Evolutionary conservation across 176 grass and related monocot species (phyloP).

Genomic region (Stipa capillata): DNA sequence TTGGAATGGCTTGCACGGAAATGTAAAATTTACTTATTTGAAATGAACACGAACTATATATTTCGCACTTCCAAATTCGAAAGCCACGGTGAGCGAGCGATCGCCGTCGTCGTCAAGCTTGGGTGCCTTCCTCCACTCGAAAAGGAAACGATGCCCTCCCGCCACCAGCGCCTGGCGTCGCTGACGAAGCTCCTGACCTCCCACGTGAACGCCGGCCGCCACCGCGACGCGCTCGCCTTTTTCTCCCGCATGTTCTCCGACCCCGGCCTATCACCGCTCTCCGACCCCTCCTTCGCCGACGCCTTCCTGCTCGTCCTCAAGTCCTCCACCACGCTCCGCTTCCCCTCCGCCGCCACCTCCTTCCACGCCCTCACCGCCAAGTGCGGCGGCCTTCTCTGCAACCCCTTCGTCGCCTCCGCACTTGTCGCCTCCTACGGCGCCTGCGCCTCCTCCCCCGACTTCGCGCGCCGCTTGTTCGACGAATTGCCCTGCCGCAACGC

Average conservation of each 20-base stretch:
- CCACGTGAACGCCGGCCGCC: slow-evolving; percentile 37
- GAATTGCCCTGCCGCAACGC: slow-evolving; percentile 48
- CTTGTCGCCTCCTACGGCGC: slow-evolving; percentile 45
- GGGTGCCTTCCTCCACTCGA: background rate
- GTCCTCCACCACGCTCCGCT: slow-evolving; percentile 45
- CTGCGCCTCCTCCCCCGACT: background rate
- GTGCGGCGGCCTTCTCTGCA: slow-evolving; percentile 29
- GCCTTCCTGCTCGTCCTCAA: slow-evolving; percentile 61
- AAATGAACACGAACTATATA: too few relatives aligned
- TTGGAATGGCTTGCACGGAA: background rate
- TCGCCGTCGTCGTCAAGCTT: background rate
- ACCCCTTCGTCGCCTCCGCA: slow-evolving; percentile 42
- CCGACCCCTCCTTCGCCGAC: slow-evolving; percentile 49
- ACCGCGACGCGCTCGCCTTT: slow-evolving; percentile 51
- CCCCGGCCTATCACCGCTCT: slow-evolving; percentile 35
- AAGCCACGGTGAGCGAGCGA: background rate
- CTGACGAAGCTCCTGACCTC: slow-evolving; percentile 40
- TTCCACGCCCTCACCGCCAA: slow-evolving; percentile 41
- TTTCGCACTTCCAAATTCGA: background rate
- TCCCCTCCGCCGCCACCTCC: background rate
- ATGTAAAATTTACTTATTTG: too few relatives aligned
- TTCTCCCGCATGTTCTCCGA: slow-evolving; percentile 45
- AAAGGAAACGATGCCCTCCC: slow-evolving; percentile 6
- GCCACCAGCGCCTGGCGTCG: slow-evolving; percentile 40
- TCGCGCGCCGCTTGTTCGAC: slow-evolving; percentile 57